Evolutionary conservation across 2,329 filamentous ascomycete genomes (phyloP), one percentile per base, ranked within the genome.

Genomic region (Exophiala aquamarina): DNA sequence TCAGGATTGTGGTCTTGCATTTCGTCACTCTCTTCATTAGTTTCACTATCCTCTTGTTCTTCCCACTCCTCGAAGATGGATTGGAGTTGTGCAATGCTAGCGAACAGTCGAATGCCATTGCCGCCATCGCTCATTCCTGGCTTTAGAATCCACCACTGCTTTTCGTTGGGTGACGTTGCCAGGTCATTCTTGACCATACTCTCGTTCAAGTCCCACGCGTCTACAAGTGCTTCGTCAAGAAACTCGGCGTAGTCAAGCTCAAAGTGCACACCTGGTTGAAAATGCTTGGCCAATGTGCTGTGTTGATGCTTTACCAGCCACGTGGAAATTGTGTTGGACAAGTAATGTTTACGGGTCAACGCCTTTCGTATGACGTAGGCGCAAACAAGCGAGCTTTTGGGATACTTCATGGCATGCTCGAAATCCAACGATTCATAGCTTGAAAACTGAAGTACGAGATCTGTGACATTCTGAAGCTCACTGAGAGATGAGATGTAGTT

Each of bases 201-300:
- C 47, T 89, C 88, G 15, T 84, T 78, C 41, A 98, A 70, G 61
- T 97, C 93, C 65, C 86, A 97, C 0, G 87, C 87, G 66, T 98
- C 93, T 2, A 95, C 76, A 6, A 98, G 73, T 0, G 93, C 88
- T 59, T 98, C 93, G 55, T 97, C 93, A 11, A 98, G 72, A 62
- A 97, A 98, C 70, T 98, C 93, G 1, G 91, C 90, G 64, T 93
- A 98, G 67, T 98, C 93, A 6, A 98, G 78, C 68, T 98, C 93
- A 58, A 98, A 95, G 33, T 89, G 82, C 54, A 94, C 88, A 34
- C 83, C 83, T 2, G 84, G 80, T 65, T 89, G 87, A 44, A 95
- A 81, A 61, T 93, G 86, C 1, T 72, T 70, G 48, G 72, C 76
- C 10, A 98, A 74, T 4, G 84, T 67, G 8, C 84, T 89, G 1